Base-by-base conservation (phyloP, 441 rosid genomes). In the Corymbia calophylla region DNA sequence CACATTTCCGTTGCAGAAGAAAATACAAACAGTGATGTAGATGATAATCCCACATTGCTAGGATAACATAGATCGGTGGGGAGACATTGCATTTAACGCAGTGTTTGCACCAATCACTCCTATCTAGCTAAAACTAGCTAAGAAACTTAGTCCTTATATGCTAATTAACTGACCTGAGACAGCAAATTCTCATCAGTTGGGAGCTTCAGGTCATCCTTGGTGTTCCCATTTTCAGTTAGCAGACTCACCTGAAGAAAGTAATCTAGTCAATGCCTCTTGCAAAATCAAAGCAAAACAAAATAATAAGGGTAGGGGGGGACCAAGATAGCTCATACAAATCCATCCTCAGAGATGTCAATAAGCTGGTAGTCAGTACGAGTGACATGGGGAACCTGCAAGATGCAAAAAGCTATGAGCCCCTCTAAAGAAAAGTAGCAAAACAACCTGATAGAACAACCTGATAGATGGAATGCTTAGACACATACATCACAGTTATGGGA, bases 401-500 rank as follows among this genome's bases (percentile, higher is more conserved):
- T 23, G 29, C 53, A 32, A 54, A 9, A 60, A 89, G 60, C 85
- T 23, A 3, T 23, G 62, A 32, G 27, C 47, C 48, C 7, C 31
- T 82, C 17, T 11, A 49, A 53, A 27, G 17, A 87, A 39, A 73
- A 10, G 35, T 13, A 66, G 49, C 55, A 8, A 13, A 15, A 48
- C 29, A 29, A 13, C 12, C 4, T 1, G 31, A n/a, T 19, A 31
- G 84, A 44, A 48, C 29, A 29, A 13, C 12, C 4, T 1, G 31
- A n/a, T 19, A 31, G 84, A 44, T 62, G 68, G 10, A 70, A 64
- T 39, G 51, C 44, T 77, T 77, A 49, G 73, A 25, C 5, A 12
- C 94, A 60, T 92, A 97, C 99, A 94, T 97, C 99, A 94, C 99
- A 97, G 56, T 98, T 97, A 94, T 98, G 99, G 91, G 99, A 98